Evolutionary conservation across 164 flowering plant species (phyloP).

Genomic region (Brasenia schreberi): DNA sequence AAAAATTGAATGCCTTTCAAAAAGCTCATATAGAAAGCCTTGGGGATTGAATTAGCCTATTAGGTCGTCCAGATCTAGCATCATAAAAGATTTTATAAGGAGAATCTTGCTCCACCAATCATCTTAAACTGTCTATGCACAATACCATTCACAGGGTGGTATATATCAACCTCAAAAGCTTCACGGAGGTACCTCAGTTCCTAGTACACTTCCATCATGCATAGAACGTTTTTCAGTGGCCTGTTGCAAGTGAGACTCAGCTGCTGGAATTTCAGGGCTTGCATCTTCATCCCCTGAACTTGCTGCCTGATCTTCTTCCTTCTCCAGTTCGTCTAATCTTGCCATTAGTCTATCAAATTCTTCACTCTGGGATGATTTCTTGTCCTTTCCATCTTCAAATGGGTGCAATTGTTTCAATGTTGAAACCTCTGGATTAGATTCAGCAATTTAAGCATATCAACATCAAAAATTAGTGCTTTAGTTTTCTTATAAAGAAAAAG

Average conservation of each 20-base stretch:
- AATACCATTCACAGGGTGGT: neutral
- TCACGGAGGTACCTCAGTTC: neutral
- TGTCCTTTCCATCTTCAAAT: neutral
- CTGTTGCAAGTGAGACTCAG: neutral
- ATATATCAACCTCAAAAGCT: neutral
- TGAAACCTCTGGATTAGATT: neutral
- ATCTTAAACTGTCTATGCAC: too few relatives aligned
- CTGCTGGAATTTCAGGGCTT: neutral
- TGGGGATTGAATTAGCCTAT: too few relatives aligned
- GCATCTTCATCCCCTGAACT: neutral
- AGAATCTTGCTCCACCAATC: too few relatives aligned
- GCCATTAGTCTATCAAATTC: conserved; percentile 53
- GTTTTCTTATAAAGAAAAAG: too few relatives aligned
- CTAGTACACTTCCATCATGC: neutral
- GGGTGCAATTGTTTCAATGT: neutral
- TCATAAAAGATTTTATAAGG: too few relatives aligned
- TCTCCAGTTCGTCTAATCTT: conserved; percentile 69
- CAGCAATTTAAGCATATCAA: neutral
- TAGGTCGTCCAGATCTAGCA: too few relatives aligned
- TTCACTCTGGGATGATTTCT: conserved; percentile 30
- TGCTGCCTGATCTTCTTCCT: conserved; percentile 43
- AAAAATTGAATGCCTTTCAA: too few relatives aligned
- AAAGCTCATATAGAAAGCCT: too few relatives aligned
- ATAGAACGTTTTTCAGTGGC: neutral
- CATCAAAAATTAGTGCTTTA: too few relatives aligned